Evolutionary conservation across 1,284 basidiomycete genomes (phyloP), one percentile per base, ranked within the genome.

Genomic region (Papiliotrema terrestris): DNA sequence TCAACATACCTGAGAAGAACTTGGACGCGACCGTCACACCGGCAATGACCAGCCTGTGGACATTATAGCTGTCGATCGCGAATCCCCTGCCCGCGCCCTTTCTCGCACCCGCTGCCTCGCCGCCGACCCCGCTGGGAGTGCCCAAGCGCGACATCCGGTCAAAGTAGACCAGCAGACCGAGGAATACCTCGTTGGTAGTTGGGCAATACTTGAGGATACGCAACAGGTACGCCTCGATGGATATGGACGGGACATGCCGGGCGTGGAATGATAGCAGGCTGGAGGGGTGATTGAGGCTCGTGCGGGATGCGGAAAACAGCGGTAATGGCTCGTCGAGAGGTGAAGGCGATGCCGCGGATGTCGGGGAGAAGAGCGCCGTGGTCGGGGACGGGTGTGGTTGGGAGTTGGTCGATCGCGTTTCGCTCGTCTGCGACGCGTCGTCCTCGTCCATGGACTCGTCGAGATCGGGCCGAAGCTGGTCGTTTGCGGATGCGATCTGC

Each of bases 161-260:
- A 75, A 98, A 98, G 76, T 98, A 98, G 46, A 98, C 93, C 52
- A 98, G 81, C 44, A 98, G 80, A 41, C 89, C 86, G 9, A 98
- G 81, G 71, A 98, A 98, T 43, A 98, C 95, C 71, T 98, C 91
- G 78, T 98, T 98, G 43, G 94, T 95, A 2, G 94, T 94, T 2
- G 95, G 95, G 73, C 95, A 98, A 75, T 98, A 98, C 72, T 95
- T 97, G 76, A 97, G 85, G 60, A 98, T 98, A 41, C 95, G 86
- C 32, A 95, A 79, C 11, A 98, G 84, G 72, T 98, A 98, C 3
- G 89, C 86, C 75, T 98, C 94, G 67, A 98, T 90, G 25, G 88
- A 83, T 72, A 98, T 98, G 35, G 89, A 89, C 9, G 95, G 95
- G 29, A 98, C 84, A 73, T 97, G 95, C 26, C 95, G 85, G 0